Base-by-base conservation (phyloP, 176 grass and related monocot species). In the Hsuehochloa calcarea region DNA sequence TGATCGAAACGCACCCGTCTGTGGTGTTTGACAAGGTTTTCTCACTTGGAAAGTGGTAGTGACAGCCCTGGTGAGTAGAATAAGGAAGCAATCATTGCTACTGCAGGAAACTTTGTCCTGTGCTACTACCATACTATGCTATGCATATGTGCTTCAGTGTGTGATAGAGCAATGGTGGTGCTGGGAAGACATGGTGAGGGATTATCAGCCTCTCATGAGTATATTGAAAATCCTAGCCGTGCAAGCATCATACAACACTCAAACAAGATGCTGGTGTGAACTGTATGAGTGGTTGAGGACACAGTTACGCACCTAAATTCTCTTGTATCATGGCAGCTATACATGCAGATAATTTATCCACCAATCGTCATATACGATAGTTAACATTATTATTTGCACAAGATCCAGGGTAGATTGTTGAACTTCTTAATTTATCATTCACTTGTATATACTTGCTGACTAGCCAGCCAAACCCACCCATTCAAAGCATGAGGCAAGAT, bases 91-190 rank as follows among this genome's bases (percentile, higher is more conserved):
- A 68, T 35, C 26, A 80, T 17, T 37, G 12, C 23, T 47, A 59
- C 35, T 17, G 35, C 23, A 44, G 10, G n/a, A 85, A 67, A 63
- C 43, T 5, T 70, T 37, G 26, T n/a, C 25, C 27, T 44, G 56
- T 54, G 43, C 46, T 65, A 45, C 50, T 35, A 66, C 35, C 9
- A 66, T 22, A 73, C 6, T 9, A 72, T 15, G 46, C 17, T 50
- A 51, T 47, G 40, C 52, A 86, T 82, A 60, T 74, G 81, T 49
- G 10, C 43, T 84, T 74, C 70, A 84, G 22, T 69, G 7, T 41
- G 23, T 4, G 17, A 82, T 45, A 9, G 5, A 61, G 11, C 54
- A 63, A 37, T 41, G 70, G 54, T 14, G 6, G 41, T 63, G 31
- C 10, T 62, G 6, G 12, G 34, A 29, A 29, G 8, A 69, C 22